Percentiles rank a stretch among this genome's conserved stretches.
phyloP scores from a whole-genome alignment of 345 rosid genomes.

The Eucalyptus erythrocorys region DNA sequence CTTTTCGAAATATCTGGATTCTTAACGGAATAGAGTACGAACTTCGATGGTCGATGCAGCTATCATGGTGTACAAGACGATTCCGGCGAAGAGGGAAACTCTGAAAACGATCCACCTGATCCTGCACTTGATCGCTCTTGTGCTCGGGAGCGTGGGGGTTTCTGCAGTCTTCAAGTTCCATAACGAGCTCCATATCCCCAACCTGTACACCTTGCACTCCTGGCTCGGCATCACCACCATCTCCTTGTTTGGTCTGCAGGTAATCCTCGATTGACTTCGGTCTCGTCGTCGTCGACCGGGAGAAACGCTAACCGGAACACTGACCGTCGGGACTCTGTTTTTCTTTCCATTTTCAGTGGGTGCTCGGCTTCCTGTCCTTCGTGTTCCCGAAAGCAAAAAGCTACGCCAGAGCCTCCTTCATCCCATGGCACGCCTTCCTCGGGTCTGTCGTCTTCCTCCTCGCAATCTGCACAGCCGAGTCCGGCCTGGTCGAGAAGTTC shows the following conservation, averaged over 20 bases:
- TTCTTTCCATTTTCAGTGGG: constrained; percentile 11
- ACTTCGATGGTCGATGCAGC: constrained; percentile 7
- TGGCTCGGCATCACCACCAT: constrained; percentile 49
- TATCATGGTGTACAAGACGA: constrained; percentile 38
- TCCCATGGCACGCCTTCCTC: constrained; percentile 36
- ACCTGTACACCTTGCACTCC: constrained; percentile 28
- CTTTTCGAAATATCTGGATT: not conserved
- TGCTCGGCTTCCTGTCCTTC: constrained; percentile 26
- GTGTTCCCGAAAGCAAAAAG: constrained; percentile 22
- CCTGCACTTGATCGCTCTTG: constrained; percentile 26
- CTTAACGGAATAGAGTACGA: not conserved
- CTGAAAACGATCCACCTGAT: constrained; percentile 17
- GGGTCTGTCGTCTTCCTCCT: constrained; percentile 28
- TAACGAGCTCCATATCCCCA: not conserved
- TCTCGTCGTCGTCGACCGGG: not conserved
- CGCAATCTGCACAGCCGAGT: constrained; percentile 29
- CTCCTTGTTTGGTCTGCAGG: constrained; percentile 39
- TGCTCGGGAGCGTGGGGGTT: constrained; percentile 25
- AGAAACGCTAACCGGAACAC: not conserved
- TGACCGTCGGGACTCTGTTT: not conserved
- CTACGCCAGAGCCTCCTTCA: constrained; percentile 12
- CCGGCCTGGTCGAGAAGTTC: constrained; percentile 21
- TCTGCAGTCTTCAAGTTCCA: constrained; percentile 27
- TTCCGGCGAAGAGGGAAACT: constrained; percentile 12
- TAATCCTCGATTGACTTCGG: not conserved